A percentile compares a stretch with the other conserved stretches of the same genome.
Evolutionary conservation across 305 asterid genomes (phyloP).

Genomic region (Fraxinus angustifolia): DNA sequence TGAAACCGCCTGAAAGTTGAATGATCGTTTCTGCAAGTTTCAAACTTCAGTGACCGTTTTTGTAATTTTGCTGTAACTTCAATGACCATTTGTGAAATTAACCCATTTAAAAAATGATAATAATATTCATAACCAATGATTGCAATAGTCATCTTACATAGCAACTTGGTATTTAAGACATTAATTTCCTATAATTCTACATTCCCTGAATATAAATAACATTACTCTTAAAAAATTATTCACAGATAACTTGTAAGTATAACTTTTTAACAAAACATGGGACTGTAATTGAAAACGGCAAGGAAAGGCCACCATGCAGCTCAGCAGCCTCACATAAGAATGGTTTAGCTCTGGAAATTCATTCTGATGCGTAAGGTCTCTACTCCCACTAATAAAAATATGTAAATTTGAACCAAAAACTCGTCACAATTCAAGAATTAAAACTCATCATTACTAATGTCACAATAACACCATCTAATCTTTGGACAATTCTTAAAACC

Average conservation of each 20-base stretch:
- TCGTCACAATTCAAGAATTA: not conserved
- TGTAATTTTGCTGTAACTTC: too few relatives aligned
- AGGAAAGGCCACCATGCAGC: not conserved
- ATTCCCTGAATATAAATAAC: not conserved
- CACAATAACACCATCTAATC: not conserved
- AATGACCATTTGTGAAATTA: too few relatives aligned
- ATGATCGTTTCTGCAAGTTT: too few relatives aligned
- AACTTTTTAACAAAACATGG: not conserved
- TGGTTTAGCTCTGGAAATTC: not conserved
- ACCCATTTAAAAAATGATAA: not conserved
- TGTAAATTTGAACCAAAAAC: not conserved
- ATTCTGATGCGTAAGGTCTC: not conserved
- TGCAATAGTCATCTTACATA: not conserved
- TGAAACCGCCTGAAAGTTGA: too few relatives aligned
- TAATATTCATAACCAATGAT: not conserved
- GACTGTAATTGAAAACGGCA: not conserved
- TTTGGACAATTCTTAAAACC: not conserved
- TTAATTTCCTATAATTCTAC: not conserved
- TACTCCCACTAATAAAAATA: not conserved
- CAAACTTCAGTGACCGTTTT: too few relatives aligned
- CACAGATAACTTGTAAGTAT: too few relatives aligned
- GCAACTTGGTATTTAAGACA: not conserved
- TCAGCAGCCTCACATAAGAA: not conserved
- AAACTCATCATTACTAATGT: not conserved
- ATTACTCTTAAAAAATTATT: not conserved